Base-by-base conservation (phyloP, 208 protist species). In the Leishmania lainsoni region DNA sequence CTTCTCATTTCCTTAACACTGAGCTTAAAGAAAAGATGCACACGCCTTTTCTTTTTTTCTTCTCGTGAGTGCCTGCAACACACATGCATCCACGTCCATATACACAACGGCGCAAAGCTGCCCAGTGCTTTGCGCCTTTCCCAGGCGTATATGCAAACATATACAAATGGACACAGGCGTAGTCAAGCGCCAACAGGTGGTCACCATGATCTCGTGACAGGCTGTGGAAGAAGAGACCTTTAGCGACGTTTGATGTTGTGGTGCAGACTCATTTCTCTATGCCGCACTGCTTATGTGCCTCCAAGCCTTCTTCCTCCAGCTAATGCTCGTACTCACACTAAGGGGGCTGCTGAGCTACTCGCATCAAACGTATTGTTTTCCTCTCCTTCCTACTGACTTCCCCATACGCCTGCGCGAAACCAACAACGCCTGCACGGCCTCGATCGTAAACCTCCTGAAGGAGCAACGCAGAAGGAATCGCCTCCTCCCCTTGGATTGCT, bases 361-460 rank as follows among this genome's bases (percentile, higher is more conserved):
- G 9, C 26, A 51, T 26, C 17, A 29, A 32, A 52, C 12, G 22
- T 73, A 14, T 51, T 1, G 45, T 48, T 49, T 45, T 29, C 32
- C 5, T 54, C 17, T 73, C 10, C 45, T 73, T 29, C 26, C 3
- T 45, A 32, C n/a, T 49, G 52, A 51, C 35, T 29, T 5, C 69
- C 26, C 48, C 17, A 9, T 1, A 49, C 45, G 10, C 22, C 26
- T 3, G 14, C 69, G 9, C 17, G 26, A 56, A 5, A n/a, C 14
- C 49, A 76, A 39, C 22, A n/a, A n/a, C 71, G 49, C 29, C 42
- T 75, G 71, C n/a, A 54, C 48, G 32, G 71, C 71, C 66, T 49
- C 66, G 12, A 26, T 71, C 39, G 5, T 49, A 45, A 4, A 39
- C 66, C 20, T 16, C 66, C 66, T 45, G 42, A 45, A 45, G n/a